A percentile compares a stretch with the other conserved stretches of the same genome.
Conservation (phyloP, 495 filamentous ascomycete species). For the Xylaria cubensis region DNA sequence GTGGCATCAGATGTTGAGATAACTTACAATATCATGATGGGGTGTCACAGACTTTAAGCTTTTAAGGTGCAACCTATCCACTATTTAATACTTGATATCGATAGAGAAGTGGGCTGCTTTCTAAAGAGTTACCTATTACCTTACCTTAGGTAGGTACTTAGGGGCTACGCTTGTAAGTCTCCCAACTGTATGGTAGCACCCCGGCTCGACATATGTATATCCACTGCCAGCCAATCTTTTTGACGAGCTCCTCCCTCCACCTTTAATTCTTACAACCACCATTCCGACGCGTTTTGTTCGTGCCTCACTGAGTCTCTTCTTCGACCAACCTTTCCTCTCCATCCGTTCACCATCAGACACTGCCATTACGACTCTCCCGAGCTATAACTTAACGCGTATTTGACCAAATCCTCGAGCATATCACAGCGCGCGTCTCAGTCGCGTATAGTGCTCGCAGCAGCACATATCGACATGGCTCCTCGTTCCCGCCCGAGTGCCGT, state of each 20-base stretch:
- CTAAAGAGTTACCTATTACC: not conserved
- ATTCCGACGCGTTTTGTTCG: conserved; percentile 28
- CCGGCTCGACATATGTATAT: conserved; percentile 3
- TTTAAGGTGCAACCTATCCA: not conserved
- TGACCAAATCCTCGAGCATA: not conserved
- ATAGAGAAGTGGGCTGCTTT: not conserved
- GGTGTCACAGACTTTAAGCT: not conserved
- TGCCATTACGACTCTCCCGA: not conserved
- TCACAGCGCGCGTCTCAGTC: conserved; percentile 50
- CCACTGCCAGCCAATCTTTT: conserved; percentile 24
- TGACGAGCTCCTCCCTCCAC: conserved; percentile 18
- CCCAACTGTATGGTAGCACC: not conserved
- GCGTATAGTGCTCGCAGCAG: conserved; percentile 36
- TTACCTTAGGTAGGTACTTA: no score
- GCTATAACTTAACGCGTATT: not conserved
- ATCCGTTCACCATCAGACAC: not conserved
- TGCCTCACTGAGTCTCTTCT: conserved; percentile 11
- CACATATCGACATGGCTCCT: conserved; percentile 62
- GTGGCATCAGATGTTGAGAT: not conserved
- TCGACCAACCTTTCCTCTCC: not conserved
- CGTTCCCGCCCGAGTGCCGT: conserved; percentile 55
- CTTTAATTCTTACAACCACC: conserved; percentile 29
- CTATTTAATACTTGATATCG: not conserved
- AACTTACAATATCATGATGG: not conserved
- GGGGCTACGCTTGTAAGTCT: not conserved